Percentiles rank a stretch among this genome's conserved stretches.
Evolutionary conservation across 805 yeast species (phyloP).

Genomic region (Candida qinlingensis): DNA sequence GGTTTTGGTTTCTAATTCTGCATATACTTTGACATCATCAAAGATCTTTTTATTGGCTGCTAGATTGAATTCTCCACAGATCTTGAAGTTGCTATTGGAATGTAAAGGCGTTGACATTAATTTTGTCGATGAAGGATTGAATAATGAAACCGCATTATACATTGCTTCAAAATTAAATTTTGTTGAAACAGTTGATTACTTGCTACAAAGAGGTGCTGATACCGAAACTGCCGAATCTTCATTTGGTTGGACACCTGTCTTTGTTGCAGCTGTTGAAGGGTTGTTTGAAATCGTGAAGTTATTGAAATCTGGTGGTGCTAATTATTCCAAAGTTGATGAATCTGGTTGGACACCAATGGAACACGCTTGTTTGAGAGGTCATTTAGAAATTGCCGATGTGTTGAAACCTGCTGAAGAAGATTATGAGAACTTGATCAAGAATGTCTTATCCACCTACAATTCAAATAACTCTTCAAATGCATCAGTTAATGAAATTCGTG

Average conservation of each 20-base stretch:
- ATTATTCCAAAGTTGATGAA: slow-evolving; percentile 55
- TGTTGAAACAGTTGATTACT: slow-evolving; percentile 43
- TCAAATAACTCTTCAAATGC: slow-evolving; percentile 10
- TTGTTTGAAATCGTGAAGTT: slow-evolving; percentile 47
- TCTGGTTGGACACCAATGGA: slow-evolving; percentile 98
- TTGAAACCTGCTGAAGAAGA: slow-evolving; percentile 42
- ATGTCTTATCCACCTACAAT: slow-evolving; percentile 1
- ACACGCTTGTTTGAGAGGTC: slow-evolving; percentile 90
- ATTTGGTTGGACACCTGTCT: slow-evolving; percentile 94
- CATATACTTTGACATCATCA: slow-evolving; percentile 41
- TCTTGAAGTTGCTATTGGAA: slow-evolving; percentile 48
- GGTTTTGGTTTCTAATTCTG: slow-evolving; percentile 46
- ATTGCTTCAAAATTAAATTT: slow-evolving; percentile 66
- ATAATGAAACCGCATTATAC: slow-evolving; percentile 78
- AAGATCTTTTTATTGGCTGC: slow-evolving; percentile 54
- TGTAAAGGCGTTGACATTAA: slow-evolving; percentile 60
- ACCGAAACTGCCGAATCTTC: slow-evolving; percentile 70
- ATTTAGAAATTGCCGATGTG: slow-evolving; percentile 59
- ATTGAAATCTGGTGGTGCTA: slow-evolving; percentile 50
- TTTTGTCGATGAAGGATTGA: slow-evolving; percentile 46
- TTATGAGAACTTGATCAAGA: slow-evolving; percentile 28
- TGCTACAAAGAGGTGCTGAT: slow-evolving; percentile 59
- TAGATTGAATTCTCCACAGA: slow-evolving; percentile 53
- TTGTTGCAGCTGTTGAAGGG: slow-evolving; percentile 88
- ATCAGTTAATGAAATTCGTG: slow-evolving; percentile 12